Conservation (phyloP, 257 asterid species). For the Forsythia viridissima region DNA sequence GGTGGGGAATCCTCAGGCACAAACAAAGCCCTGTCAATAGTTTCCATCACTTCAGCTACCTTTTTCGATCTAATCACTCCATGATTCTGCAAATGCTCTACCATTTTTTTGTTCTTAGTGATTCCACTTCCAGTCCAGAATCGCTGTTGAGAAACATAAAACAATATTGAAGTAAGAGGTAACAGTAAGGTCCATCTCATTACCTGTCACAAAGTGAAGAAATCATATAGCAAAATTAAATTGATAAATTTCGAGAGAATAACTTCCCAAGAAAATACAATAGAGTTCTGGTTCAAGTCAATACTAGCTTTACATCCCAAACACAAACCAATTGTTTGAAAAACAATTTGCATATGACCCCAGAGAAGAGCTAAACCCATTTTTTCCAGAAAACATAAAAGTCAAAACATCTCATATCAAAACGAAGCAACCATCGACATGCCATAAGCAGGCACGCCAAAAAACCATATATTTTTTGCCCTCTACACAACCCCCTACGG, state of each 20-base stretch:
- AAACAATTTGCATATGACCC: no score
- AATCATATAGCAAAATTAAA: conserved; percentile 13
- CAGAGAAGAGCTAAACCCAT: no score
- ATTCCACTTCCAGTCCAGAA: conserved; percentile 51
- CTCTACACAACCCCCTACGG: no score
- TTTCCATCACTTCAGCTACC: conserved; percentile 81
- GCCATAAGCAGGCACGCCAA: no score
- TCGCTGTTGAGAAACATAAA: conserved; percentile 56
- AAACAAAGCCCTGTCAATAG: conserved; percentile 80
- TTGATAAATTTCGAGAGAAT: neutral
- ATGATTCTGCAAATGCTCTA: conserved; percentile 49
- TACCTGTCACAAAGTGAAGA: conserved; percentile 15
- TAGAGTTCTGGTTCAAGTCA: neutral
- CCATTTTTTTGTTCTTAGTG: conserved; percentile 58
- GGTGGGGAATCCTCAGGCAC: conserved; percentile 84
- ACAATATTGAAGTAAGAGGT: conserved; percentile 43
- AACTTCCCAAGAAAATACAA: neutral
- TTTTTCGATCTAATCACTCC: conserved; percentile 60
- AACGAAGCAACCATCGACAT: no score
- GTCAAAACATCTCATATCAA: no score
- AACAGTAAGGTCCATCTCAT: conserved; percentile 28
- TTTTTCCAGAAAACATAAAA: no score
- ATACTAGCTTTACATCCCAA: neutral
- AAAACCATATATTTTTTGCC: no score
- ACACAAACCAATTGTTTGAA: neutral